Evolutionary conservation across 306 rosid genomes (phyloP).

Genomic region (Prunus kanzakura): DNA sequence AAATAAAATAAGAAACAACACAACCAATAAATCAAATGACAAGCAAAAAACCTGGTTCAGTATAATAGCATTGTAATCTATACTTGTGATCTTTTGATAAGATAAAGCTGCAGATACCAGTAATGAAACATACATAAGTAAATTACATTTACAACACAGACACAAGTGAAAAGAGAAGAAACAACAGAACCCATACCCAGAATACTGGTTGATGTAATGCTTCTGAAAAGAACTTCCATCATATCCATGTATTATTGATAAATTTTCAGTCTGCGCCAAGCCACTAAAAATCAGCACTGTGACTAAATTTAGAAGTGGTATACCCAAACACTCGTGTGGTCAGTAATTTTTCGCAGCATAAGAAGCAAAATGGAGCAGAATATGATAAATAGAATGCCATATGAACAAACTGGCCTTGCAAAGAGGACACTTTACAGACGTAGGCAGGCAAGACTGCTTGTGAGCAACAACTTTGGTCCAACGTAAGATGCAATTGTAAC

Average conservation of each 20-base stretch:
- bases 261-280: slow-evolving; percentile 48
- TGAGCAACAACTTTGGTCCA: slow-evolving; percentile 73
- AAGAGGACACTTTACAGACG: slow-evolving; percentile 77
- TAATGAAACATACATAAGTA: slow-evolving; percentile 8
- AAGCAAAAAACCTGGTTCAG: slow-evolving; percentile 62
- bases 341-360: background rate
- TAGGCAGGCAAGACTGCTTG: slow-evolving; percentile 41
- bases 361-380: background rate
- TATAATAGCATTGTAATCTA: slow-evolving; percentile 87
- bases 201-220: slow-evolving; percentile 50
- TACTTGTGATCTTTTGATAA: slow-evolving; percentile 69
- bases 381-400: slow-evolving; percentile 5
- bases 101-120: slow-evolving; percentile 54
- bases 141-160: slow-evolving; percentile 5
- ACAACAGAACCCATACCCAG: slow-evolving; percentile 38
- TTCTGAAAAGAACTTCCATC: slow-evolving; percentile 61
- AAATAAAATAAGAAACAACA: slow-evolving; percentile 2
- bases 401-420: slow-evolving; percentile 65
- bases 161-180: slow-evolving; percentile 5
- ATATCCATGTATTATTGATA: slow-evolving; percentile 62
- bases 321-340: no score
- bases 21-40: slow-evolving; percentile 14
- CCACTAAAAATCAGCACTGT: background rate
- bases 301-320: background rate
- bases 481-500: slow-evolving; percentile 82